These are phyloP conservation scores for Zangia roseola DNA, from an alignment of 768 basidiomycete species.

Conservation along the genomic window DNA sequence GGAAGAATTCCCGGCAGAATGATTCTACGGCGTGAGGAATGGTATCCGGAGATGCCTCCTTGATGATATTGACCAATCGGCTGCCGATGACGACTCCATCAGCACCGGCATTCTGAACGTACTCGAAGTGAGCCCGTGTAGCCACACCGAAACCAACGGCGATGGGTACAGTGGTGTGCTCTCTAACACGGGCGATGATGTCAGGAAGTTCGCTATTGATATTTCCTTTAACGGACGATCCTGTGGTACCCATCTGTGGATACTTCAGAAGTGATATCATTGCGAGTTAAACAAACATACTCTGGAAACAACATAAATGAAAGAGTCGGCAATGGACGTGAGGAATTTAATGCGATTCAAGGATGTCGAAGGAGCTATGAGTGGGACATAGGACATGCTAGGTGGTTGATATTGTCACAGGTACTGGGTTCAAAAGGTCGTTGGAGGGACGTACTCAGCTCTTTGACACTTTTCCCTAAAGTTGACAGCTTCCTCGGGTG, in stretches of 20 bases:
- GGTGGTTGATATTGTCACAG: slow-evolving; percentile 1
- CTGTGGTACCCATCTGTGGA: slow-evolving; percentile 93
- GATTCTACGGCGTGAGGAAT: slow-evolving; percentile 57
- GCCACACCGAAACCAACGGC: slow-evolving; percentile 98
- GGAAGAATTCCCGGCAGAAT: slow-evolving; percentile 71
- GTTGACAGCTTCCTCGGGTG: slow-evolving; percentile 90
- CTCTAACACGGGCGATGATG: slow-evolving; percentile 79
- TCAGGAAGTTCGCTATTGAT: slow-evolving; percentile 80
- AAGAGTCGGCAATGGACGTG: slow-evolving; percentile 90
- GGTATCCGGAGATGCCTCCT: slow-evolving; percentile 51
- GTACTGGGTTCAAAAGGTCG: background rate
- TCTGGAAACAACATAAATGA: slow-evolving; percentile 99
- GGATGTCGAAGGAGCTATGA: slow-evolving; percentile 93
- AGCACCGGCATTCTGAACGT: slow-evolving; percentile 83
- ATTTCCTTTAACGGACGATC: slow-evolving; percentile 71
- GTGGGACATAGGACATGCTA: slow-evolving; percentile 91
- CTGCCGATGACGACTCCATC: slow-evolving; percentile 96
- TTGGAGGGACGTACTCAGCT: slow-evolving; percentile 57
- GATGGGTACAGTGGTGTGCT: slow-evolving; percentile 76
- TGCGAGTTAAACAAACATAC: slow-evolving; percentile 38
- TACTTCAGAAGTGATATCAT: slow-evolving; percentile 2
- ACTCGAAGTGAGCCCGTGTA: slow-evolving; percentile 83
- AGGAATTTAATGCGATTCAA: slow-evolving; percentile 87
- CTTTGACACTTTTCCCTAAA: slow-evolving; percentile 88
- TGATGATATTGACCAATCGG: slow-evolving; percentile 78